Evolutionary conservation across 2,329 filamentous ascomycete species (phyloP).

Genomic region (Aureobasidium uvarum): DNA sequence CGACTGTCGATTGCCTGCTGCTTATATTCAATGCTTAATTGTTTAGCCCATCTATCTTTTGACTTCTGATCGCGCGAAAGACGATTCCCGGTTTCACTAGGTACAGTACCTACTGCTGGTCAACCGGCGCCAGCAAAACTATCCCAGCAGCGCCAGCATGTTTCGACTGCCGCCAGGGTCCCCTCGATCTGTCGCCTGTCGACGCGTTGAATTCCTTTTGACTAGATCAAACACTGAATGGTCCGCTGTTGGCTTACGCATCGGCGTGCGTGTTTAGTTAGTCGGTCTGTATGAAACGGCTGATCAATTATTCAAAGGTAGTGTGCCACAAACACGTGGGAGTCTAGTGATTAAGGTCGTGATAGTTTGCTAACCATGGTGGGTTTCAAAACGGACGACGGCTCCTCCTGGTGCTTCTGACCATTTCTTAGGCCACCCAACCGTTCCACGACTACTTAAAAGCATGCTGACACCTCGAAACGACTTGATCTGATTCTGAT

Average conservation of each 20-base stretch:
- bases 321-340: slow-evolving; percentile 4
- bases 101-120: slow-evolving; percentile 18
- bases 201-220: slow-evolving; percentile 10
- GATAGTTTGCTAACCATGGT: slow-evolving; percentile 17
- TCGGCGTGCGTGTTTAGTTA: slow-evolving; percentile 3
- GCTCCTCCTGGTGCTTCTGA: slow-evolving; percentile 19
- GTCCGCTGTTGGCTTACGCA: slow-evolving; percentile 21
- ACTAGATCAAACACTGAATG: slow-evolving; percentile 13
- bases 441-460: background rate
- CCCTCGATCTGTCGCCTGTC: background rate
- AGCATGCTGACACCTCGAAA: background rate
- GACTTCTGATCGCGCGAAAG: slow-evolving; percentile 17
- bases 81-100: slow-evolving; percentile 11
- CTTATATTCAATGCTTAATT: slow-evolving; percentile 25
- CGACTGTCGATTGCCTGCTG: slow-evolving; percentile 10
- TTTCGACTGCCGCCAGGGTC: background rate
- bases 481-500: background rate
- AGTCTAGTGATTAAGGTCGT: slow-evolving; percentile 14
- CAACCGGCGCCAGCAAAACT: slow-evolving; percentile 4
- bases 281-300: slow-evolving; percentile 2
- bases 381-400: slow-evolving; percentile 25
- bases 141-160: background rate
- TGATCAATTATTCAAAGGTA: background rate
- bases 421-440: background rate
- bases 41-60: slow-evolving; percentile 10